Evolutionary conservation across 495 filamentous ascomycete genomes (phyloP).

Genomic region (Penicillium daleae): DNA sequence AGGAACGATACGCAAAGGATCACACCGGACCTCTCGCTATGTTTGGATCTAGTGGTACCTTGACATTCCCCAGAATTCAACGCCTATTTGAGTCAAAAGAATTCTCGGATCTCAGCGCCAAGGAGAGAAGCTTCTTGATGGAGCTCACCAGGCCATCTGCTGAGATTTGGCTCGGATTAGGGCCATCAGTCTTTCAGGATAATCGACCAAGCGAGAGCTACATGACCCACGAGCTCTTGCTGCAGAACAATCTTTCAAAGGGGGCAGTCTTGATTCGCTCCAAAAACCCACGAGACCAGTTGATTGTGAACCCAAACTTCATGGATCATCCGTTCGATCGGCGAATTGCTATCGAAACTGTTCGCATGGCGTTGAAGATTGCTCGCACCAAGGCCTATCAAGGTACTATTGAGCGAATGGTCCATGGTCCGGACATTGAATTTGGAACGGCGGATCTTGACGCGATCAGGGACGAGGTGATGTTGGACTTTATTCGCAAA

Average conservation of each 20-base stretch:
- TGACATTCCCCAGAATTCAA: background rate
- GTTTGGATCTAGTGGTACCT: background rate
- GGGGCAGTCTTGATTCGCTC: background rate
- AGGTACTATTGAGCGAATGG: background rate
- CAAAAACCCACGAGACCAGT: background rate
- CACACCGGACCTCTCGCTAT: background rate
- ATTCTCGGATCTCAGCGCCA: background rate
- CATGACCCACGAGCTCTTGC: background rate
- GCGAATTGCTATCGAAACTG: background rate
- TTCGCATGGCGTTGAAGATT: background rate
- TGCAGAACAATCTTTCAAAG: background rate
- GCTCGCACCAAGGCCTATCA: background rate
- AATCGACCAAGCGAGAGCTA: background rate
- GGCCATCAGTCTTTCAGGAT: background rate
- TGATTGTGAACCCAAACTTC: background rate
- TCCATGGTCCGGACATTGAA: background rate
- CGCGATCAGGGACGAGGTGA: background rate
- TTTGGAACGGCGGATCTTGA: background rate
- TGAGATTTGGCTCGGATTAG: background rate
- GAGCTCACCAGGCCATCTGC: background rate
- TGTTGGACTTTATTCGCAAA: background rate
- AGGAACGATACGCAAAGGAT: background rate
- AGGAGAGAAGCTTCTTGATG: background rate
- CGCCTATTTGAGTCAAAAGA: background rate
- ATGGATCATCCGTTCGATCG: background rate